Conservation (phyloP, 139 green algal species). For the Mesostigma viride region DNA sequence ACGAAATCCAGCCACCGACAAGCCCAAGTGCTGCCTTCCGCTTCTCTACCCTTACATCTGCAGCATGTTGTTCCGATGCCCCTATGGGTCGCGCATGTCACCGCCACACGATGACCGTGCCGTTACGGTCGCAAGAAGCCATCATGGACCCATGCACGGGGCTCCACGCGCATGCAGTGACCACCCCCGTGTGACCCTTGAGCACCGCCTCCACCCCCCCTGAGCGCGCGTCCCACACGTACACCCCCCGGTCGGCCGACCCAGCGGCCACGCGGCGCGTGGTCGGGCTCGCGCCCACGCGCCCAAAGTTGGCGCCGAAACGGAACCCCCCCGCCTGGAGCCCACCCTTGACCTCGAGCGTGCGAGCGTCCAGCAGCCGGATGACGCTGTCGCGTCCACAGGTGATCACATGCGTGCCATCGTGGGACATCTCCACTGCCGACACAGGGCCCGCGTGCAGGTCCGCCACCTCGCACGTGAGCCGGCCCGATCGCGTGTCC, state of each 20-base stretch:
- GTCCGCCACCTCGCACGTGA: constrained; percentile 25
- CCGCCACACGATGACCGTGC: constrained; percentile 3
- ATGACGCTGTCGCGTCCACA: constrained; percentile 28
- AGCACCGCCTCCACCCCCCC: constrained; percentile 13
- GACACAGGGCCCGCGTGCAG: constrained; percentile 21
- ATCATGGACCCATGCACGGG: constrained; percentile 11
- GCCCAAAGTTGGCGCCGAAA: constrained; percentile 17
- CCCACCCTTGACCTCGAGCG: neutral
- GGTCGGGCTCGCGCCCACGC: constrained; percentile 23
- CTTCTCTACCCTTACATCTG: too few species aligned
- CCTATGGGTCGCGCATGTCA: too few species aligned
- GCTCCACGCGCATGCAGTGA: constrained; percentile 20
- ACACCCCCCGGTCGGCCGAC: constrained; percentile 17
- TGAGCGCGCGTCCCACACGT: constrained; percentile 15
- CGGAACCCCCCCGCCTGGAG: neutral
- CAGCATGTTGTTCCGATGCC: too few species aligned
- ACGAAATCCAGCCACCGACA: too few species aligned
- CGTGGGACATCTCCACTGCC: neutral
- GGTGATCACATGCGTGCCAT: neutral
- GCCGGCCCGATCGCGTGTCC: constrained; percentile 23
- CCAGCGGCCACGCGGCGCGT: constrained; percentile 17
- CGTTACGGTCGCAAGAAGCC: constrained; percentile 15
- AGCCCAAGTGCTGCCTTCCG: too few species aligned
- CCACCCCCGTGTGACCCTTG: constrained; percentile 3
- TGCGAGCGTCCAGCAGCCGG: constrained; percentile 22